Base-by-base conservation (phyloP, 1,284 basidiomycete species). In the Ustilago esculenta region DNA sequence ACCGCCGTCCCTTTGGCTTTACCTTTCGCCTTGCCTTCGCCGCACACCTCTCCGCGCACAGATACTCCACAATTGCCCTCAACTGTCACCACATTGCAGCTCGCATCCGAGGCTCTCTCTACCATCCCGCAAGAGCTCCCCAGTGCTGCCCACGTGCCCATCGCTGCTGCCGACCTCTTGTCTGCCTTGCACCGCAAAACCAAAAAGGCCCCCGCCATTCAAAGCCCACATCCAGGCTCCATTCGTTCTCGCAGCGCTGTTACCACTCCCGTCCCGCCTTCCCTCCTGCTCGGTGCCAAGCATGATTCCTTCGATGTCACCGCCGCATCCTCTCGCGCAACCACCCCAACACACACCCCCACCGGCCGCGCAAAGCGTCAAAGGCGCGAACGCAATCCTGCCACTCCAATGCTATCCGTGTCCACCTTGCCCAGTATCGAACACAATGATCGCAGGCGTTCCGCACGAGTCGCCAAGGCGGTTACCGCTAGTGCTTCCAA, bases 391-490 rank as follows among this genome's bases (percentile, higher is more conserved):
- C 67, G 67, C 20, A 49, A 55, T 37, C 36, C 27, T 7, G 50
- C 45, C 4, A 51, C 55, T 6, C 55, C 54, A 1, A 34, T 20
- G 0, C 29, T 49, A 4, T 27, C 42, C 9, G 15, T 27, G 8
- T 49, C 49, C 5, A 49, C 54, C 10, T 41, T 70, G 25, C 67
- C 61, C 2, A 60, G 67, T 32, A 41, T 70, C 37, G 61, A 70
- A 4, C 37, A 46, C 9, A 57, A 53, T 24, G 67, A 70, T 30
- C 56, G 67, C 0, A 44, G 67, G 11, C 46, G 67, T 18, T 65
- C 61, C 23, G 67, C 61, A 17, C 40, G 67, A n/a, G 61, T 70
- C 3, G 67, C 67, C 17, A 65, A 70, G 37, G 50, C 61, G 10
- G 54, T 56, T 40, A 47, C 57, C 12, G 17, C 49, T 2, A 49